Conservation (phyloP, 1,139 yeast species). For the Debaryomyces subglobosus region DNA sequence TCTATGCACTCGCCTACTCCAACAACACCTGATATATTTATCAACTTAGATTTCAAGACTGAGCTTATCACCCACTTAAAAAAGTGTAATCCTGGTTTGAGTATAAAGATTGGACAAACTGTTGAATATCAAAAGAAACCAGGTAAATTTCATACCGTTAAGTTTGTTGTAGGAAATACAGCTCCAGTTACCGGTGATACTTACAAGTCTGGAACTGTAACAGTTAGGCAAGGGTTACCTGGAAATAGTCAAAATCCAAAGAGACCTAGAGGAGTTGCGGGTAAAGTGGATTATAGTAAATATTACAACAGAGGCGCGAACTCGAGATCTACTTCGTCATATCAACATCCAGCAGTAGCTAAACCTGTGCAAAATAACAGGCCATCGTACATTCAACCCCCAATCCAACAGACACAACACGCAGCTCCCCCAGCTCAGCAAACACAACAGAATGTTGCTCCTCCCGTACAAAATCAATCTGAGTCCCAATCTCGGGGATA, state of each 20-base stretch:
- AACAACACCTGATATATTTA: constrained; percentile 73
- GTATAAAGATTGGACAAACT: constrained; percentile 69
- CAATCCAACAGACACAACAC: constrained; percentile 10
- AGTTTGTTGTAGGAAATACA: constrained; percentile 59
- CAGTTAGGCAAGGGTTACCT: constrained; percentile 80
- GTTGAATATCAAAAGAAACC: constrained; percentile 90
- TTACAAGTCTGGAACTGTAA: constrained; percentile 88
- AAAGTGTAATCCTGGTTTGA: constrained; percentile 58
- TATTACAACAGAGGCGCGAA: constrained; percentile 42
- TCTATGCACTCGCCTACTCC: constrained; percentile 56
- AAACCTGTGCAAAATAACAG: neutral
- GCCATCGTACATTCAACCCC: constrained; percentile 9
- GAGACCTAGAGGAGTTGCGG: constrained; percentile 58
- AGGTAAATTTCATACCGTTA: constrained; percentile 76
- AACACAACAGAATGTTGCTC: constrained; percentile 1
- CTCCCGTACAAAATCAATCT: neutral
- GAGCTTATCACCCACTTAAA: constrained; percentile 82
- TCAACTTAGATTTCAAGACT: constrained; percentile 84
- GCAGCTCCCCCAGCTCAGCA: constrained; percentile 2
- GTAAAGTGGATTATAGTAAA: constrained; percentile 47
- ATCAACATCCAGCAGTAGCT: constrained; percentile 16
- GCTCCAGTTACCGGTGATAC: constrained; percentile 64
- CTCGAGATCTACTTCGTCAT: constrained; percentile 12
- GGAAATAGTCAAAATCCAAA: constrained; percentile 69
- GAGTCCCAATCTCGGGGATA: constrained; percentile 2